These are phyloP conservation scores for Phascolomyces articulosus DNA, from an alignment of 371 early-diverging fungal genomes.

Conservation along the genomic window DNA sequence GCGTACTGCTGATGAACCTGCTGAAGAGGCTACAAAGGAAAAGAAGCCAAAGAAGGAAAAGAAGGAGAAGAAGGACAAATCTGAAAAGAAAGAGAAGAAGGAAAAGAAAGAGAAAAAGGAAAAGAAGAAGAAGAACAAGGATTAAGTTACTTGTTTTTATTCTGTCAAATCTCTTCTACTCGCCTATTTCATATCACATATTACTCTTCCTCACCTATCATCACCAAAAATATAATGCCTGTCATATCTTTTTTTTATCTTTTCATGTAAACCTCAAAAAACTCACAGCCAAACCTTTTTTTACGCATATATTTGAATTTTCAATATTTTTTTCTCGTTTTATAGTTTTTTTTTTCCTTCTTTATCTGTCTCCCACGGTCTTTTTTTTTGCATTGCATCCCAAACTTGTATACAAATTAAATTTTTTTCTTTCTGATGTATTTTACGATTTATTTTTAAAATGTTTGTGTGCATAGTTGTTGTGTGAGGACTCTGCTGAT, in stretches of 20 bases:
- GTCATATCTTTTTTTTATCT: neutral
- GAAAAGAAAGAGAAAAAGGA: constrained; percentile 55
- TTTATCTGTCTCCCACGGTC: neutral
- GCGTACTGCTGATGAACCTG: constrained; percentile 8
- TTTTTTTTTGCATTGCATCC: constrained; percentile 1
- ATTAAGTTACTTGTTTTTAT: constrained; percentile 11
- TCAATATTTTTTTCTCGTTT: neutral
- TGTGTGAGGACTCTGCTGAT: too few relatives aligned
- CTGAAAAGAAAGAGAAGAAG: constrained; percentile 37
- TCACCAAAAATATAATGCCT: neutral
- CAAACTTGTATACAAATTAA: constrained; percentile 1
- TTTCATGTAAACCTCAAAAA: neutral
- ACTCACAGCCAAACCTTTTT: neutral
- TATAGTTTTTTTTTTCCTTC: neutral
- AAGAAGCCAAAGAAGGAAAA: constrained; percentile 61
- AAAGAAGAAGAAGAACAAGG: constrained; percentile 37
- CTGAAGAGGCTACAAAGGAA: constrained; percentile 30
- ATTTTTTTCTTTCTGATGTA: neutral
- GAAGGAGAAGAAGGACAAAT: constrained; percentile 55
- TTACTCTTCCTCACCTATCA: neutral
- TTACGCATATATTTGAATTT: neutral
- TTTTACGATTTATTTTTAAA: neutral
- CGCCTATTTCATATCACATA: neutral
- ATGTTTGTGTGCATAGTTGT: neutral
- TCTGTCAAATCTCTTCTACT: too few relatives aligned